Conservation (phyloP, 768 basidiomycete species). For the Amanita pseudoporphyria region DNA sequence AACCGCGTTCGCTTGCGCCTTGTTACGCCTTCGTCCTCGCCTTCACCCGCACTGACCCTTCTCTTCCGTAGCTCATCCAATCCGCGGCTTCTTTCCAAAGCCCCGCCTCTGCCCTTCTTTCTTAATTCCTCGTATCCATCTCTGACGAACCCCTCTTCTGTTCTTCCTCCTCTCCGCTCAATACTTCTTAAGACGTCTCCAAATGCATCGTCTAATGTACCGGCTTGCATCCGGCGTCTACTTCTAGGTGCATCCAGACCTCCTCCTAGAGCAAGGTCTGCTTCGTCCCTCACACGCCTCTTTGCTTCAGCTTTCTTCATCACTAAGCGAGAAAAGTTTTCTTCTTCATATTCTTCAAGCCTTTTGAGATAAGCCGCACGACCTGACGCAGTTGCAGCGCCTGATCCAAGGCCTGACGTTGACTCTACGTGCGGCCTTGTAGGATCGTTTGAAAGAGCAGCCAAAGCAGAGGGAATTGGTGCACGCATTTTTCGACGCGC, state of each 20-base stretch:
- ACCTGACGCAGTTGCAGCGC: slow-evolving; percentile 45
- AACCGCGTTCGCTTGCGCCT: slow-evolving; percentile 33
- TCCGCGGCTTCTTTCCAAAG: slow-evolving; percentile 48
- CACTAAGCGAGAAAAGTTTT: slow-evolving; percentile 84
- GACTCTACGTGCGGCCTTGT: slow-evolving; percentile 63
- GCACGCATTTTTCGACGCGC: slow-evolving; percentile 39
- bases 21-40: slow-evolving; percentile 11
- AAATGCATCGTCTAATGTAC: slow-evolving; percentile 79
- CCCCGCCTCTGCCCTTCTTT: slow-evolving; percentile 52
- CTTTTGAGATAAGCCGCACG: slow-evolving; percentile 74
- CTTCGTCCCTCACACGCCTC: slow-evolving; percentile 71
- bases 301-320: slow-evolving; percentile 83
- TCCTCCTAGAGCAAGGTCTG: slow-evolving; percentile 79
- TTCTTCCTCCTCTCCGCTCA: slow-evolving; percentile 22
- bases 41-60: neutral
- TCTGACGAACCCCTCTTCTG: slow-evolving; percentile 25
- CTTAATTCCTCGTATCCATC: slow-evolving; percentile 84
- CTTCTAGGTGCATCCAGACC: slow-evolving; percentile 36
- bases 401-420: slow-evolving; percentile 60
- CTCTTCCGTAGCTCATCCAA: slow-evolving; percentile 16
- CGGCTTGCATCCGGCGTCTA: slow-evolving; percentile 47
- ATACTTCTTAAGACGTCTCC: slow-evolving; percentile 64
- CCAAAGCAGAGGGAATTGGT: slow-evolving; percentile 58
- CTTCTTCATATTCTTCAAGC: slow-evolving; percentile 87
- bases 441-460: slow-evolving; percentile 55